phyloP scores from a whole-genome alignment of 2,329 filamentous ascomycete genomes.

The Hypoxylon sp. region DNA sequence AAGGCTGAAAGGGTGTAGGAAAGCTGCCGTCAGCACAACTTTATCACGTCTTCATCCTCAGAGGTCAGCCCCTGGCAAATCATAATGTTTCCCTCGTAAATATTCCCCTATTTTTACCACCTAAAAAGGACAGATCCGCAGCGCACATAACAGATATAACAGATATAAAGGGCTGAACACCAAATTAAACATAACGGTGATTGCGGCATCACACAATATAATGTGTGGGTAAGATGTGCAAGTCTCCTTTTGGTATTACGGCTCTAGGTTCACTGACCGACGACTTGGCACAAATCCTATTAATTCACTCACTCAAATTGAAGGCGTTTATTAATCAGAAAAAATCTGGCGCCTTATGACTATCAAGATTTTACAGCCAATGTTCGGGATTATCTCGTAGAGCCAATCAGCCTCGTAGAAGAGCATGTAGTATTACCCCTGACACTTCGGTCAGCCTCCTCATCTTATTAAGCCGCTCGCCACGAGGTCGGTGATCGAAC shows the following conservation, averaged over 20 bases:
- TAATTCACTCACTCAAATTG: background rate
- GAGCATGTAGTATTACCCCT: background rate
- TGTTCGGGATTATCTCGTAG: background rate
- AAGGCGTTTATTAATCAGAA: conserved; percentile 1
- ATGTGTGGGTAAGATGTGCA: conserved; percentile 8
- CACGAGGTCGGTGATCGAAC: conserved; percentile 10
- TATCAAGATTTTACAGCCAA: conserved; percentile 1
- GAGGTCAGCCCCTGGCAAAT: conserved; percentile 21
- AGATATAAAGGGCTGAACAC: background rate
- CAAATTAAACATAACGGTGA: conserved; percentile 7
- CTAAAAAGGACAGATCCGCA: conserved; percentile 12
- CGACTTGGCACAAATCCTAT: background rate
- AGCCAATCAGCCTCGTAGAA: background rate
- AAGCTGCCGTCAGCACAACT: conserved; percentile 35
- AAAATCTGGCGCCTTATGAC: background rate
- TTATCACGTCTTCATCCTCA: conserved; percentile 13
- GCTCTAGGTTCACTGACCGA: background rate
- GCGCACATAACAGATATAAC: conserved; percentile 9
- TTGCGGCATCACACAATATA: conserved; percentile 7
- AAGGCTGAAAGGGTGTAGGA: conserved; percentile 42
- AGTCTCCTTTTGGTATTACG: conserved; percentile 5
- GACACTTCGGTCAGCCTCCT: background rate
- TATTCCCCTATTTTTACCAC: conserved; percentile 8
- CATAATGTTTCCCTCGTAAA: conserved; percentile 2
- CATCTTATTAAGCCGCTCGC: background rate